Base-by-base conservation (phyloP, 352 stramenopile species). In the Globisporangium perplexum region DNA sequence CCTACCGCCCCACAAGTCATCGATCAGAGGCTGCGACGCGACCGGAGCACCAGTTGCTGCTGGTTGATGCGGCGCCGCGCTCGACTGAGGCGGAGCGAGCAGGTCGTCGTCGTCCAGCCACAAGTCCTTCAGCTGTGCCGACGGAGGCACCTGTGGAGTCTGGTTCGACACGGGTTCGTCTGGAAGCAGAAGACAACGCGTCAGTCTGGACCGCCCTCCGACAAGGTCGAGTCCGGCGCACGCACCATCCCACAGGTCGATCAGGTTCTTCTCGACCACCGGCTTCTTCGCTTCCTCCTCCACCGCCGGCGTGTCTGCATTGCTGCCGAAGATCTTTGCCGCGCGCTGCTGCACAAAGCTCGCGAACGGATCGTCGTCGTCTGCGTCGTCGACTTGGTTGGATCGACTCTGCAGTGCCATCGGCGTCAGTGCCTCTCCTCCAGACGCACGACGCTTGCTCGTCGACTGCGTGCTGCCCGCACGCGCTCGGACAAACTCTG, bases 191-290 rank as follows among this genome's bases (percentile, higher is more conserved):
- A 17, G 24, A 26, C 26, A 43, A 14, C 47, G 10, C 17, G 8
- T 15, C 1, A 18, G 2, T 20, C 15, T 11, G 28, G 14, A 18
- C 45, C 20, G 4, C 1, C 4, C n/a, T 28, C 1, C 33, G 12
- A 4, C 33, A 12, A 38, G 33, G 10, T 18, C 7, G 7, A 17
- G 33, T 38, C 11, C 0, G 14, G 30, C 15, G 4, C 7, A 23
- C 66, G 52, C 69, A 87, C 73, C 69, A 55, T 86, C 72, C 70
- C 74, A 87, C 43, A 90, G 53, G 31, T 90, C 66, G 24, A 90
- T 88, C 47, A 90, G 53, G 45, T 86, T 64, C 38, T 72, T 80
- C 18, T 63, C 52, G n/a, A 57, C 39, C 42, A 28, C 26, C 7
- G 53, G 31, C 47, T 75, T 71, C 14, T 53, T 53, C 35, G 72